phyloP scores from a whole-genome alignment of 2,329 filamentous ascomycete species.

The Chaetomium globosum region DNA sequence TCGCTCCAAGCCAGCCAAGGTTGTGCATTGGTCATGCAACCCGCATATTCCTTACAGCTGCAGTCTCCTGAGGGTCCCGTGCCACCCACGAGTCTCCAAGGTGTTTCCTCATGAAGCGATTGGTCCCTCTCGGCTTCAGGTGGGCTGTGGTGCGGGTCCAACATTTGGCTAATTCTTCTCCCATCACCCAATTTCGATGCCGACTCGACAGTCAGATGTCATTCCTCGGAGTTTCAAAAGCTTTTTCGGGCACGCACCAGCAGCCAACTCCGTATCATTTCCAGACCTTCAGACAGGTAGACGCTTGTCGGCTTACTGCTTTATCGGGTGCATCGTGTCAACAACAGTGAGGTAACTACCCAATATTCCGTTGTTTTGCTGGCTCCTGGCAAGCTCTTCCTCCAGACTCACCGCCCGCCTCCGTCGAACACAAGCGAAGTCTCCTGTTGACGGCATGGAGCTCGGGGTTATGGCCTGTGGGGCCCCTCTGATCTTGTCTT shows the following conservation, averaged over 20 bases:
- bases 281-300: background rate
- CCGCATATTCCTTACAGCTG: slow-evolving; percentile 34
- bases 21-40: slow-evolving; percentile 13
- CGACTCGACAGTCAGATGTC: slow-evolving; percentile 27
- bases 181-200: slow-evolving; percentile 18
- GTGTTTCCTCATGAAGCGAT: slow-evolving; percentile 11
- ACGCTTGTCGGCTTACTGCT: background rate
- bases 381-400: background rate
- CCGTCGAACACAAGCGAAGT: slow-evolving; percentile 20
- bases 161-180: slow-evolving; percentile 30
- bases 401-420: slow-evolving; percentile 17
- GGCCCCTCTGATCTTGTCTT: slow-evolving; percentile 11
- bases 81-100: slow-evolving; percentile 18
- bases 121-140: slow-evolving; percentile 14
- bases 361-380: too few relatives aligned
- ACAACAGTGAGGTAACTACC: too few relatives aligned
- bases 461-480: slow-evolving; percentile 15
- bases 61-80: slow-evolving; percentile 27
- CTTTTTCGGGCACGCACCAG: background rate
- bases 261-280: background rate
- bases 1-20: slow-evolving; percentile 2
- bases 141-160: slow-evolving; percentile 18
- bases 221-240: slow-evolving; percentile 23
- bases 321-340: background rate
- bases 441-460: slow-evolving; percentile 1